Percentiles rank a stretch among this genome's conserved stretches.
Conservation (phyloP, 78 protist genomes). For the Isochrysis galbana region DNA sequence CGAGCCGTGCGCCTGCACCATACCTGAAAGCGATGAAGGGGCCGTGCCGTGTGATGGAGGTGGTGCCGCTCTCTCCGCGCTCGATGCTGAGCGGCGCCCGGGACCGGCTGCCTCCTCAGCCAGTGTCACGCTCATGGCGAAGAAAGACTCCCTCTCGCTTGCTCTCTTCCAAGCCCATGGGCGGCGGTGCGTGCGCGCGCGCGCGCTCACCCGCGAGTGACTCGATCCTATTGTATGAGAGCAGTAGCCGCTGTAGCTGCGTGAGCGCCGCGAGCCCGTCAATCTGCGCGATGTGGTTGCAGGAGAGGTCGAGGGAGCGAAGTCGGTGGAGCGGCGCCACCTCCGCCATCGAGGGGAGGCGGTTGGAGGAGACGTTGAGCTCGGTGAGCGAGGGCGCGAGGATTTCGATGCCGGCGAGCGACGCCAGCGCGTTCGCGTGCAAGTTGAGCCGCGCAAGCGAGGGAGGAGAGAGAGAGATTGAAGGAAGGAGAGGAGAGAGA, state of each 20-base stretch:
- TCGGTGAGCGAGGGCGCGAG: not conserved
- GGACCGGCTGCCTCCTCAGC: too few relatives aligned
- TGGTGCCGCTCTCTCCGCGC: not conserved
- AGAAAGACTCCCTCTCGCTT: not conserved
- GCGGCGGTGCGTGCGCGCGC: too few relatives aligned
- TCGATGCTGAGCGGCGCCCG: not conserved
- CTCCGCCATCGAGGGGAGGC: not conserved
- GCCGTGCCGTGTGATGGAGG: not conserved
- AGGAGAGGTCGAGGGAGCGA: not conserved
- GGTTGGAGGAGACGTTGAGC: slow-evolving; percentile 38
- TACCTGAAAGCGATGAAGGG: too few relatives aligned
- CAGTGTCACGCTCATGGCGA: too few relatives aligned
- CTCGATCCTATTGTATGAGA: not conserved
- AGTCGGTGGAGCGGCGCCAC: not conserved
- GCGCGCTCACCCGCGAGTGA: slow-evolving; percentile 4
- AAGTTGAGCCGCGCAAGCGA: not conserved
- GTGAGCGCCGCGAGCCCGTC: slow-evolving; percentile 1
- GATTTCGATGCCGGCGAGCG: not conserved
- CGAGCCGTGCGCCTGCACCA: not conserved
- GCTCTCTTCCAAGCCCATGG: too few relatives aligned
- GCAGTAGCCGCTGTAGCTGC: not conserved
- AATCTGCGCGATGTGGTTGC: not conserved
- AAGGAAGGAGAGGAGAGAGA: not conserved
- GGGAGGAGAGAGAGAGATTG: not conserved
- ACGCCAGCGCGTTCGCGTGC: not conserved